A percentile compares a stretch with the other conserved stretches of the same genome.
Conservation (phyloP, 306 rosid species). For the Ceratonia siliqua region DNA sequence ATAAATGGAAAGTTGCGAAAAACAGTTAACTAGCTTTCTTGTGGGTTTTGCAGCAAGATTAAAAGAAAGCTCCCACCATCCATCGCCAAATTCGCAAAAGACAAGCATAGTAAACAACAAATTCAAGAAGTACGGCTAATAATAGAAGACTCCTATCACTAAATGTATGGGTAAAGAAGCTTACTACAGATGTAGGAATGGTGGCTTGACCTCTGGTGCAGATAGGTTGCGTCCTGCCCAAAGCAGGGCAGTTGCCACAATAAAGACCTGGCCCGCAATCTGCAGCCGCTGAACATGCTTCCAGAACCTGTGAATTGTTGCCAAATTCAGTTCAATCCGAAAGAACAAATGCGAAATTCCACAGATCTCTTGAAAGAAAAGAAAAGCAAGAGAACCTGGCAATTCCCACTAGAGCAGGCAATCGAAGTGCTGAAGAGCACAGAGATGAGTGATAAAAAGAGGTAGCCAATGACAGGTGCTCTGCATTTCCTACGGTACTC, state of each 20-base stretch:
- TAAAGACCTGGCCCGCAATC: conserved; percentile 83
- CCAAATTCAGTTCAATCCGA: conserved; percentile 25
- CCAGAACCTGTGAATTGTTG: conserved; percentile 58
- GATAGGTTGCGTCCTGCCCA: conserved; percentile 67
- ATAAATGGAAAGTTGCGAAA: conserved; percentile 18
- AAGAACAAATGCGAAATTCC: not conserved
- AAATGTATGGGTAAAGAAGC: not conserved
- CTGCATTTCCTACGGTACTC: conserved; percentile 44
- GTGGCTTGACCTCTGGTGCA: conserved; percentile 83
- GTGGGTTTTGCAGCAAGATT: conserved; percentile 1
- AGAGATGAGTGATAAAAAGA: conserved; percentile 44
- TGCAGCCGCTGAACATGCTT: conserved; percentile 67
- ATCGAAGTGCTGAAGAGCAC: conserved; percentile 42
- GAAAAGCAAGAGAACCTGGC: conserved; percentile 59
- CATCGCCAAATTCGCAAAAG: not conserved
- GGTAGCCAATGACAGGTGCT: conserved; percentile 32
- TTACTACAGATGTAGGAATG: conserved; percentile 64
- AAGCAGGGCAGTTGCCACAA: conserved; percentile 90
- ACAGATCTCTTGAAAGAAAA: conserved; percentile 26
- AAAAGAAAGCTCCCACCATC: not conserved
- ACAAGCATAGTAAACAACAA: not conserved
- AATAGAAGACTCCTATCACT: conserved; percentile 22
- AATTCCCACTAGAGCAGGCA: conserved; percentile 66
- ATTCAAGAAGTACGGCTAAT: not conserved
- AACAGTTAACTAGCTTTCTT: not conserved